Evolutionary conservation across 176 grass and related monocot species (phyloP).

Genomic region (Puya raimondii): DNA sequence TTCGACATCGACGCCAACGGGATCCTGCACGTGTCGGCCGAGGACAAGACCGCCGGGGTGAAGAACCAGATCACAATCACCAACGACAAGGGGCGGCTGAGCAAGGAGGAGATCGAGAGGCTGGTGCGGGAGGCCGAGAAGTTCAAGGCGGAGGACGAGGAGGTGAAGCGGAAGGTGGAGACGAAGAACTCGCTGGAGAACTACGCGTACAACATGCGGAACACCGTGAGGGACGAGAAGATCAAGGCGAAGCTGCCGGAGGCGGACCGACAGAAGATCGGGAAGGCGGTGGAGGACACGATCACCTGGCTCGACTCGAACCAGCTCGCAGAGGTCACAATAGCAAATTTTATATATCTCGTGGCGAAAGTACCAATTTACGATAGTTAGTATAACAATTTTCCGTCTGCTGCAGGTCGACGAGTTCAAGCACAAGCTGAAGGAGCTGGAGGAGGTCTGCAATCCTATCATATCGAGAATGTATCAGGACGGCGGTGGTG

Average conservation of each 20-base stretch:
- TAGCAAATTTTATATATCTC: too few species aligned
- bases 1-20: constrained; percentile 28
- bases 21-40: constrained; percentile 22
- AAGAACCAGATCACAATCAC: constrained; percentile 23
- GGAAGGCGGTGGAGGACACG: constrained; percentile 13
- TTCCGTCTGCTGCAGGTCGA: neutral
- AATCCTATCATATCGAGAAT: constrained; percentile 12
- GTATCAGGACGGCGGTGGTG: constrained; percentile 7
- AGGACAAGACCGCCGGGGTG: constrained; percentile 25
- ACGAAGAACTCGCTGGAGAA: constrained; percentile 25
- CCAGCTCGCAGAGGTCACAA: constrained; percentile 14
- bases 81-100: constrained; percentile 26
- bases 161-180: constrained; percentile 22
- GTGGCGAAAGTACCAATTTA: too few species aligned
- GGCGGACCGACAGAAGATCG: neutral
- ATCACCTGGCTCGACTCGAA: constrained; percentile 15
- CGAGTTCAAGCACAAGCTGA: constrained; percentile 18
- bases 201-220: constrained; percentile 24
- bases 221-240: constrained; percentile 19
- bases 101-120: constrained; percentile 25
- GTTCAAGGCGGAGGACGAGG: constrained; percentile 21
- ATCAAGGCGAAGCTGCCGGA: constrained; percentile 13
- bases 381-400: too few species aligned
- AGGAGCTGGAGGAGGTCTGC: constrained; percentile 17
- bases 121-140: constrained; percentile 21